Base-by-base conservation (phyloP, 192 early-diverging fungal species). In the Funneliformis geosporum region DNA sequence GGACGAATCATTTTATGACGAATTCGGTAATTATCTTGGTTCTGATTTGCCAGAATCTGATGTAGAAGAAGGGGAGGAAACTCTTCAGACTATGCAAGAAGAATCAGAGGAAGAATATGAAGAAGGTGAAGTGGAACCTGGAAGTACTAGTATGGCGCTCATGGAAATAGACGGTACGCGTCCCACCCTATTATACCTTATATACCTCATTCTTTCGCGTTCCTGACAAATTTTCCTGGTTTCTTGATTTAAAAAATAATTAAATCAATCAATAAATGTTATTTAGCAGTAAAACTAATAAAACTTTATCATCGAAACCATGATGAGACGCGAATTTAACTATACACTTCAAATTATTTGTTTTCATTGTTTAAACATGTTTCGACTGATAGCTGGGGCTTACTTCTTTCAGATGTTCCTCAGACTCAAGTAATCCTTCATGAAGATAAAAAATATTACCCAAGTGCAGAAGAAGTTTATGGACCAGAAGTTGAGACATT, bases 361-460 rank as follows among this genome's bases (percentile, higher is more conserved):
- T 33, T 72, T 46, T 50, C 12, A 38, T 25, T 64, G 11, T 64
- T 39, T 43, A 61, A 39, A 75, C 16, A 11, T 65, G 43, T 65
- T 33, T 42, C 75, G 23, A 76, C 75, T 76, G 75, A 76, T 40
- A 65, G 75, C 42, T 65, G 55, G 40, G 75, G 75, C 43, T 79
- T 38, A 43, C 25, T 70, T 61, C 47, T 70, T 70, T 59, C 60
- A 91, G 90, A 89, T 69, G 85, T 89, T 82, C 85, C 91, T 33
- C 78, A 82, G 42, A 92, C 86, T 66, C 94, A 96, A 80, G 90
- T 99, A 50, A 93, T 99, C 1, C 88, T 98, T 73, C 98, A 99
- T 73, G 98, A 99, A 83, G 97, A 99, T 81, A 99, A 99, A 83
- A 95, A 95, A 82, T 98, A 98, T 87, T 99, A 99, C 75, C 96